A percentile compares a stretch with the other conserved stretches of the same genome.
phyloP scores from a whole-genome alignment of 1,284 basidiomycete species.

The Ustilago nuda region DNA sequence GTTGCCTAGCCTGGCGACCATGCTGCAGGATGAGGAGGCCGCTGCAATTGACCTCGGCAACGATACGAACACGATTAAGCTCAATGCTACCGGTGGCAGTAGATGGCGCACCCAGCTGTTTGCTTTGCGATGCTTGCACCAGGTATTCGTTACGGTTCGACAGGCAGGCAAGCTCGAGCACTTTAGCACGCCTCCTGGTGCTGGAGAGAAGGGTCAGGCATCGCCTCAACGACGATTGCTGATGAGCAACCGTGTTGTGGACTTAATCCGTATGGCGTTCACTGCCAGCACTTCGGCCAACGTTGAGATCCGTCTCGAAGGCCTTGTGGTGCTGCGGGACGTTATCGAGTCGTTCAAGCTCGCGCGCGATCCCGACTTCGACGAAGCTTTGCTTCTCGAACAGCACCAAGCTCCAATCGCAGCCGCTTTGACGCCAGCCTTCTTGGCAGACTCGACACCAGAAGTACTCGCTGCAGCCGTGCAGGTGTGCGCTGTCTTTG shows the following conservation, averaged over 20 bases:
- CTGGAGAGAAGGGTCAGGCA: constrained; percentile 74
- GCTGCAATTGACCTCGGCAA: constrained; percentile 76
- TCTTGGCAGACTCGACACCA: constrained; percentile 91
- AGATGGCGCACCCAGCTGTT: constrained; percentile 98
- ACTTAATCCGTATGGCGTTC: constrained; percentile 97
- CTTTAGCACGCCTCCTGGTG: constrained; percentile 73
- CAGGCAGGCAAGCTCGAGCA: constrained; percentile 73
- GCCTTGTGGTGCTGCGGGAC: constrained; percentile 86
- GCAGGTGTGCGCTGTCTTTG: constrained; percentile 92
- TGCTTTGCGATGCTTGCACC: constrained; percentile 90
- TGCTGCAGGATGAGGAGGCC: constrained; percentile 83
- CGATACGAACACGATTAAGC: constrained; percentile 35
- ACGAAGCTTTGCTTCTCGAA: constrained; percentile 89
- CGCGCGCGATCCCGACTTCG: constrained; percentile 91
- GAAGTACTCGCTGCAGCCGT: constrained; percentile 93
- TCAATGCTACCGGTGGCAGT: constrained; percentile 44
- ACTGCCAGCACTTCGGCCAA: constrained; percentile 95
- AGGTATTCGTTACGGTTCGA: constrained; percentile 83
- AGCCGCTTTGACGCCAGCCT: constrained; percentile 96
- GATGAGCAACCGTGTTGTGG: constrained; percentile 83
- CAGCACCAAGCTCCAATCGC: constrained; percentile 99
- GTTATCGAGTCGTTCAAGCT: constrained; percentile 91
- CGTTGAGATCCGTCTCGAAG: constrained; percentile 93
- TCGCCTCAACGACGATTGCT: constrained; percentile 71
- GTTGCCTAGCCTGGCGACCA: constrained; percentile 34